Conservation (phyloP, 2,329 filamentous ascomycete species). For the Neopestalotiopsis sp. region DNA sequence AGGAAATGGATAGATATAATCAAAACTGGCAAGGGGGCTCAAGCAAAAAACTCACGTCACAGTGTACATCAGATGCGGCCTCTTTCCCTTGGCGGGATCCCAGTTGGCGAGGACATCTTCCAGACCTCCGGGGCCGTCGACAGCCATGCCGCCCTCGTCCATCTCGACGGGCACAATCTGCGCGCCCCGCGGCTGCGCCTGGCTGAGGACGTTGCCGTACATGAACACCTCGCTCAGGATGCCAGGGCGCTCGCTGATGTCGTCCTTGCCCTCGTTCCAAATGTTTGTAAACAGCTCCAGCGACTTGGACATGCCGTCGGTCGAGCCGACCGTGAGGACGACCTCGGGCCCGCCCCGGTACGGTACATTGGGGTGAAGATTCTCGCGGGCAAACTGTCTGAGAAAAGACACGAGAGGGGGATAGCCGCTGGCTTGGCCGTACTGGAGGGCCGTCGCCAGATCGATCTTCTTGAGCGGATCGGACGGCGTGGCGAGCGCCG, state of each 20-base stretch:
- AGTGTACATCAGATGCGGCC: constrained; percentile 87
- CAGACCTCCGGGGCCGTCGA: constrained; percentile 74
- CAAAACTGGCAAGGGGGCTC: constrained; percentile 6
- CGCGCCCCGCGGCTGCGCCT: constrained; percentile 70
- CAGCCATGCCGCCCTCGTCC: constrained; percentile 81
- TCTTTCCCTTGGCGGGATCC: constrained; percentile 75
- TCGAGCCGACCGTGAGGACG: constrained; percentile 80
- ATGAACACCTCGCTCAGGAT: constrained; percentile 81
- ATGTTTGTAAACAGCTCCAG: constrained; percentile 77
- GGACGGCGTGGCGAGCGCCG: constrained; percentile 52
- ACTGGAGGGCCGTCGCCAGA: constrained; percentile 82
- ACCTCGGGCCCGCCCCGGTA: constrained; percentile 80
- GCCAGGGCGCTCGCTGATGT: constrained; percentile 73
- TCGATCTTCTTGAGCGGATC: constrained; percentile 77
- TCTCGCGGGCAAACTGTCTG: constrained; percentile 76
- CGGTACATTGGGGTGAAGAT: constrained; percentile 81
- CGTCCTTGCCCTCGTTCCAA: constrained; percentile 74
- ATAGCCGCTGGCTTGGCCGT: constrained; percentile 83
- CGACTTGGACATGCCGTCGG: constrained; percentile 83
- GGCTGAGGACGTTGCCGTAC: constrained; percentile 78
- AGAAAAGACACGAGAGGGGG: constrained; percentile 80
- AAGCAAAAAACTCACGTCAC: constrained; percentile 70
- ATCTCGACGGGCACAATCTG: constrained; percentile 77
- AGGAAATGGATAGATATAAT: background rate
- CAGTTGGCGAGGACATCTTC: constrained; percentile 82